Evolutionary conservation across 1,139 yeast genomes (phyloP).

Genomic region (Yamadazyma mexicana): DNA sequence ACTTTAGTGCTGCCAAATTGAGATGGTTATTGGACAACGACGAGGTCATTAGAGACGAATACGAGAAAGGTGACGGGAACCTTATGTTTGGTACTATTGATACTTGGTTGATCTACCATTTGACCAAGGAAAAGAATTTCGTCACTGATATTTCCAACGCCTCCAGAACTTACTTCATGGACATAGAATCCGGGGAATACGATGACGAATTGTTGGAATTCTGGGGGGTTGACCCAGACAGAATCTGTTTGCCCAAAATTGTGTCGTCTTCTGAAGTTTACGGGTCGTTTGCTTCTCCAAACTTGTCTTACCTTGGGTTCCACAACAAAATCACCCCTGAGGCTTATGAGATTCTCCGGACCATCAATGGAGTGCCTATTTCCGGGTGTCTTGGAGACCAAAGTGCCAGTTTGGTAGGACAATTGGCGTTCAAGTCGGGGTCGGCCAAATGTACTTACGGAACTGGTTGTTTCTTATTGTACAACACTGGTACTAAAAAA

Average conservation of each 20-base stretch:
- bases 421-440: constrained; percentile 79
- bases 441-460: constrained; percentile 97
- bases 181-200: constrained; percentile 72
- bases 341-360: constrained; percentile 49
- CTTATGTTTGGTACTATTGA: constrained; percentile 94
- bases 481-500: constrained; percentile 76
- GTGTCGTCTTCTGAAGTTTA: constrained; percentile 78
- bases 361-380: constrained; percentile 65
- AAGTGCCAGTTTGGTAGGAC: constrained; percentile 91
- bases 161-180: constrained; percentile 87
- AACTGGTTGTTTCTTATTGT: constrained; percentile 89
- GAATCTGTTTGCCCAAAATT: constrained; percentile 74
- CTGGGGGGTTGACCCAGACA: constrained; percentile 75
- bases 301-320: constrained; percentile 50
- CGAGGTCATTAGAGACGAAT: constrained; percentile 63
- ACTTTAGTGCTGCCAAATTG: constrained; percentile 88
- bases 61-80: constrained; percentile 69
- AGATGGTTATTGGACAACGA: constrained; percentile 88
- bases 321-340: constrained; percentile 53
- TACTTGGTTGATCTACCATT: constrained; percentile 87
- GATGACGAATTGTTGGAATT: constrained; percentile 74
- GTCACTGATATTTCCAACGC: constrained; percentile 92
- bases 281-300: constrained; percentile 69
- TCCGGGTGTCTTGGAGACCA: constrained; percentile 95
- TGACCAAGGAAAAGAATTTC: constrained; percentile 70